A percentile compares a stretch with the other conserved stretches of the same genome.
These are phyloP conservation scores for Tetrapisispora arboricola DNA, from an alignment of 805 yeast species.

Conservation along the genomic window DNA sequence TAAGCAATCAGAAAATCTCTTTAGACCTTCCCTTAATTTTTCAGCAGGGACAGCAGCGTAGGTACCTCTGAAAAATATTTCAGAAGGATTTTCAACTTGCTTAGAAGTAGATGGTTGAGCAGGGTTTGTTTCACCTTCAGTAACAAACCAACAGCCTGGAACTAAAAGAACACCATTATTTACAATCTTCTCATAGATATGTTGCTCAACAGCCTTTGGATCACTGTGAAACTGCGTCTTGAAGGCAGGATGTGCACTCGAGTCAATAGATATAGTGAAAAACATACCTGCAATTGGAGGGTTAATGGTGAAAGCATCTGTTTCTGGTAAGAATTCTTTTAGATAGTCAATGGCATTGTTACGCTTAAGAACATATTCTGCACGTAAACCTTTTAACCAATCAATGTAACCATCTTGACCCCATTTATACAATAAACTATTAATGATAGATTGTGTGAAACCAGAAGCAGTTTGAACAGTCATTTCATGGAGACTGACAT, in stretches of 20 bases:
- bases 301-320: constrained; percentile 27
- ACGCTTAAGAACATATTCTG: constrained; percentile 79
- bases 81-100: constrained; percentile 34
- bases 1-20: constrained; percentile 58
- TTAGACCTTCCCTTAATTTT: constrained; percentile 47
- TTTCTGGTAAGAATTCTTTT: constrained; percentile 37
- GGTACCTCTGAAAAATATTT: constrained; percentile 74
- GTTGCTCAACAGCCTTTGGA: constrained; percentile 53
- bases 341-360: constrained; percentile 77
- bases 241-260: constrained; percentile 70
- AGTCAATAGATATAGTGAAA: constrained; percentile 64
- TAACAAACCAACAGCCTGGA: constrained; percentile 76
- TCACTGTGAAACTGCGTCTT: constrained; percentile 45
- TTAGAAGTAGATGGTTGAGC: constrained; percentile 42
- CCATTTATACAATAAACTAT: constrained; percentile 73
- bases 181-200: constrained; percentile 52
- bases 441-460: constrained; percentile 58
- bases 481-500: constrained; percentile 66
- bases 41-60: constrained; percentile 78
- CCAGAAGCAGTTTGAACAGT: constrained; percentile 76
- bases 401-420: constrained; percentile 82
- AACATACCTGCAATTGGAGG: constrained; percentile 86
- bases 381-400: constrained; percentile 79
- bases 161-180: constrained; percentile 58
- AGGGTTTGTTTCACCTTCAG: constrained; percentile 44